Percentiles rank a stretch among this genome's conserved stretches.
Evolutionary conservation across 192 early-diverging fungal genomes (phyloP).

Genomic region (Coemansia sp.): DNA sequence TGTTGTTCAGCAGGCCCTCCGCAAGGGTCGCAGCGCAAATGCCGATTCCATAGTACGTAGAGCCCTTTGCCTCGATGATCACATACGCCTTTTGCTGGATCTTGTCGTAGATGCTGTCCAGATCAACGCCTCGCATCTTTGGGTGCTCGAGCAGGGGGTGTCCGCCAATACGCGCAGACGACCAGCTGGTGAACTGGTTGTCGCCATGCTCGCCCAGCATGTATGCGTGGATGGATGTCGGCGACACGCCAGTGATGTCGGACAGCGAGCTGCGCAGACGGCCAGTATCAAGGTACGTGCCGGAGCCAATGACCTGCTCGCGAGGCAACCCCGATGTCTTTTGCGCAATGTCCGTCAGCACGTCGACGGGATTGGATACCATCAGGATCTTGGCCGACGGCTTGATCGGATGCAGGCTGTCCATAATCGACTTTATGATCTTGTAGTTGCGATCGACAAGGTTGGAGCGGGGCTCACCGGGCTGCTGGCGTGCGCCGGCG

Average conservation of each 20-base stretch:
- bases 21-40: conserved; percentile 71
- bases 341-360: conserved; percentile 82
- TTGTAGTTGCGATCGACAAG: conserved; percentile 79
- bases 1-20: conserved; percentile 69
- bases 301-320: conserved; percentile 79
- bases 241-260: conserved; percentile 58
- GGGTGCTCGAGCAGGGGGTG: conserved; percentile 65
- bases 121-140: conserved; percentile 59
- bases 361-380: conserved; percentile 82
- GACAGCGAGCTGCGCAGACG: conserved; percentile 67
- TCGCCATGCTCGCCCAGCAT: conserved; percentile 87
- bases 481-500: conserved; percentile 81
- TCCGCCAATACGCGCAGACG: conserved; percentile 68
- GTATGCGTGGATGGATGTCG: conserved; percentile 75
- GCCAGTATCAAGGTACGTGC: conserved; percentile 79
- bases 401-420: conserved; percentile 73
- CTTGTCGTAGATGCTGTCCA: conserved; percentile 56
- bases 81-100: conserved; percentile 74
- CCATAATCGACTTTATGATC: conserved; percentile 71
- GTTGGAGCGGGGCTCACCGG: conserved; percentile 68
- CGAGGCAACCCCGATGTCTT: conserved; percentile 74
- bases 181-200: conserved; percentile 82
- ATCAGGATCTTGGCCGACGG: conserved; percentile 68
- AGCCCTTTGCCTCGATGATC: conserved; percentile 84
- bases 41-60: conserved; percentile 83